Conservation (phyloP, 331 rosid genomes). For the Phaseolus coccineus region DNA sequence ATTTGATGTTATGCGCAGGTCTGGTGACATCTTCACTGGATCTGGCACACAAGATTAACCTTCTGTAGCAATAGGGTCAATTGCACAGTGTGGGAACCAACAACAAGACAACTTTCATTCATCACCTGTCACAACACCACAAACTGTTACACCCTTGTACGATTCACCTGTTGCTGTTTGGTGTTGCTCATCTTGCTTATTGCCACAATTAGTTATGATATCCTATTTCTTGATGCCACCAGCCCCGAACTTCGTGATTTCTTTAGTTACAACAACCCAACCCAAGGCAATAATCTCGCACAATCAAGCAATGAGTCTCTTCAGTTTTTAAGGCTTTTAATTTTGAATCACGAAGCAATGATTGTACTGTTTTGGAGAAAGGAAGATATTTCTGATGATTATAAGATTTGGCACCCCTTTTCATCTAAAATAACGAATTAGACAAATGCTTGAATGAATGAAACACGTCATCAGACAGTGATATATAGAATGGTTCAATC, state of each 20-base stretch:
- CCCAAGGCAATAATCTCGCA: too few relatives aligned
- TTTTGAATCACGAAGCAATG: not conserved
- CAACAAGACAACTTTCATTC: constrained; percentile 16
- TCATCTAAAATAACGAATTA: not conserved
- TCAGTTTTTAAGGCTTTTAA: not conserved
- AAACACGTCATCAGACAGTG: constrained; percentile 2
- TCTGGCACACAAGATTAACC: constrained; percentile 2
- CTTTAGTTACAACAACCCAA: too few relatives aligned
- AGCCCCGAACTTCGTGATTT: constrained; percentile 11
- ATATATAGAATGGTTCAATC: not conserved
- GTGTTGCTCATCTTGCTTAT: not conserved
- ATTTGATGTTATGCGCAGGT: not conserved
- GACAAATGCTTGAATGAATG: constrained; percentile 3
- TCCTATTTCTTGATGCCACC: not conserved
- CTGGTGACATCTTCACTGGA: not conserved
- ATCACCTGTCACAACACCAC: constrained; percentile 31
- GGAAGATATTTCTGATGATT: not conserved
- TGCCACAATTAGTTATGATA: not conserved
- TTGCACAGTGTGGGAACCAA: constrained; percentile 24
- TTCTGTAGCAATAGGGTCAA: constrained; percentile 23
- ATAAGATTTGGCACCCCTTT: constrained; percentile 4
- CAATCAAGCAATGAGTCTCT: too few relatives aligned
- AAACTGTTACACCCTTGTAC: not conserved
- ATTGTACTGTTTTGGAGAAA: not conserved
- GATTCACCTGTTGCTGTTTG: not conserved